These are phyloP conservation scores for Blakeslea trispora DNA, from an alignment of 371 early-diverging fungal genomes.

Conservation along the genomic window DNA sequence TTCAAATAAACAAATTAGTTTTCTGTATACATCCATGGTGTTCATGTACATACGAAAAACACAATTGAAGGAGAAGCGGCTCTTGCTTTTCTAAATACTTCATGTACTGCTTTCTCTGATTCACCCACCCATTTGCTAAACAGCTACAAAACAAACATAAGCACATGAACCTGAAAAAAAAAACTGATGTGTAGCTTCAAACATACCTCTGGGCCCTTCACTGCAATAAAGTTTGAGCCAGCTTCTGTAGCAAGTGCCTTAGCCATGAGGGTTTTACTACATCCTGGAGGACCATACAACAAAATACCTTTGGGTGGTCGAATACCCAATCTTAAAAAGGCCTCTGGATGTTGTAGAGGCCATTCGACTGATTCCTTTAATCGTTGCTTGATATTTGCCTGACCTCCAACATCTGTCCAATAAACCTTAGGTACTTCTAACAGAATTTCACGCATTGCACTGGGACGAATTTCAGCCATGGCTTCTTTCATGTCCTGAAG, in stretches of 20 bases:
- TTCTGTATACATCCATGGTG: no score
- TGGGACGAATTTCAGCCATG: conserved; percentile 79
- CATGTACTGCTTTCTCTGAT: conserved; percentile 95
- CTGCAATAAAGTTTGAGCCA: conserved; percentile 96
- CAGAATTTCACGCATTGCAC: conserved; percentile 96
- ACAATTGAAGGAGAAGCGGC: conserved; percentile 95
- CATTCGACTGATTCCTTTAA: conserved; percentile 98
- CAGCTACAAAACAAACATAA: conserved; percentile 48
- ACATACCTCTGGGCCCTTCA: conserved; percentile 93
- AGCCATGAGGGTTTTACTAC: conserved; percentile 97
- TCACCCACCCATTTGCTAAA: conserved; percentile 99
- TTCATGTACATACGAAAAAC: conserved; percentile 83
- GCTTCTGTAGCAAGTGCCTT: conserved; percentile 98
- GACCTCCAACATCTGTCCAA: conserved; percentile 98
- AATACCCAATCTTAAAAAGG: conserved; percentile 86
- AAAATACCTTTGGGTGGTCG: conserved; percentile 96
- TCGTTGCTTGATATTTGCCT: conserved; percentile 90
- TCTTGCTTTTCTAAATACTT: conserved; percentile 93
- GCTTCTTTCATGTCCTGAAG: conserved; percentile 56
- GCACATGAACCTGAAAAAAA: neutral
- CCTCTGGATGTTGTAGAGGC: conserved; percentile 94
- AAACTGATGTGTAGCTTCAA: neutral
- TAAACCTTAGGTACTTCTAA: conserved; percentile 94
- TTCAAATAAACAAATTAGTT: neutral
- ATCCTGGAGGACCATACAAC: conserved; percentile 98